phyloP scores from a whole-genome alignment of 805 yeast genomes.

The Metschnikowia amazonensis region DNA sequence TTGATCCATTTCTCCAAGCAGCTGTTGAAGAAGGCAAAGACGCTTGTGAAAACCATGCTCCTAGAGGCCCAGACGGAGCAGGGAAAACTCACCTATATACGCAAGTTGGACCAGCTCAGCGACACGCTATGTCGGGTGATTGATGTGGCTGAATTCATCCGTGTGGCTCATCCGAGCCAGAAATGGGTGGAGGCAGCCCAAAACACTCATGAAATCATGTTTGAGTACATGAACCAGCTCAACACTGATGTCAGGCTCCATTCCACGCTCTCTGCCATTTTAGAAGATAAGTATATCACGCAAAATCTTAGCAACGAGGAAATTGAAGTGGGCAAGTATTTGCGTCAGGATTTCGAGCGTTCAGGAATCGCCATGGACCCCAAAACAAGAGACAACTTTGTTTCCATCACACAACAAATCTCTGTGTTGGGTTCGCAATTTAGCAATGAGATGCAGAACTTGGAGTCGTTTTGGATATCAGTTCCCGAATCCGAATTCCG shows the following conservation, averaged over 20 bases:
- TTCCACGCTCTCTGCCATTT: slow-evolving; percentile 51
- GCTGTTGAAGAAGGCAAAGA: slow-evolving; percentile 64
- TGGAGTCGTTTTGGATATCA: slow-evolving; percentile 37
- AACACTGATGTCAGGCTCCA: slow-evolving; percentile 80
- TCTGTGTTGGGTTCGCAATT: slow-evolving; percentile 80
- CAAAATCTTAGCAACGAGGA: slow-evolving; percentile 65
- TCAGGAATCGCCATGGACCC: slow-evolving; percentile 84
- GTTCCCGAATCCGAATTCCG: slow-evolving; percentile 30
- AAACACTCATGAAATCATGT: slow-evolving; percentile 80
- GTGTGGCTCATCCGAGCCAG: slow-evolving; percentile 80
- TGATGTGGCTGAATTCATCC: slow-evolving; percentile 86
- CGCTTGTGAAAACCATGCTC: slow-evolving; percentile 55
- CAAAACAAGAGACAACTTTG: slow-evolving; percentile 62
- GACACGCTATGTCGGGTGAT: slow-evolving; percentile 89
- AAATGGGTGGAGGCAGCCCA: slow-evolving; percentile 78
- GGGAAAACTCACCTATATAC: slow-evolving; percentile 47
- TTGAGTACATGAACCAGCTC: slow-evolving; percentile 87
- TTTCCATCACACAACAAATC: slow-evolving; percentile 73
- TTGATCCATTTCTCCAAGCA: slow-evolving; percentile 59
- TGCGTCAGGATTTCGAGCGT: slow-evolving; percentile 80
- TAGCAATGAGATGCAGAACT: slow-evolving; percentile 43
- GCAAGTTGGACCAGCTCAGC: slow-evolving; percentile 75
- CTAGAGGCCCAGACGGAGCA: slow-evolving; percentile 36
- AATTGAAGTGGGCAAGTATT: slow-evolving; percentile 70
- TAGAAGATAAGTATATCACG: slow-evolving; percentile 27